A percentile compares a stretch with the other conserved stretches of the same genome.
These are phyloP conservation scores for Malassezia pachydermatis DNA, from an alignment of 1,284 basidiomycete species.

Conservation along the genomic window DNA sequence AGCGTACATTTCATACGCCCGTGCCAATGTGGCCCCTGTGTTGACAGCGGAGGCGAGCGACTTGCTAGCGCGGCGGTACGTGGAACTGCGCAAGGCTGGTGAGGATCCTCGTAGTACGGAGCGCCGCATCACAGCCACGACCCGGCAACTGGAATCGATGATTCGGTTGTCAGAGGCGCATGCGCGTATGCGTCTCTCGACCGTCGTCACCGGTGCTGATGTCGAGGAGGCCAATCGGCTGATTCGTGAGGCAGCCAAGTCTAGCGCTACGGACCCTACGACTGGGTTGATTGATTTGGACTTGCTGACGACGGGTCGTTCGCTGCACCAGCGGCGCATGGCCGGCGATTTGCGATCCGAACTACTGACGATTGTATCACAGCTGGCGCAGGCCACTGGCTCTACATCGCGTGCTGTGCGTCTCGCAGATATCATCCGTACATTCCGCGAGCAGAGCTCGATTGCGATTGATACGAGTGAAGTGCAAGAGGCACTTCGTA, in stretches of 20 bases:
- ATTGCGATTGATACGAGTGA: constrained; percentile 35
- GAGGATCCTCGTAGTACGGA: constrained; percentile 71
- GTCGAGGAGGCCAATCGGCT: constrained; percentile 82
- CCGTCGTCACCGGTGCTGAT: constrained; percentile 71
- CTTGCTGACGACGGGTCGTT: constrained; percentile 84
- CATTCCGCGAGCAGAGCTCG: constrained; percentile 40
- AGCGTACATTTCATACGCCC: constrained; percentile 86
- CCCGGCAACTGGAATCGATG: constrained; percentile 91
- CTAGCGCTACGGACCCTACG: constrained; percentile 63
- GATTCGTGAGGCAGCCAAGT: constrained; percentile 89
- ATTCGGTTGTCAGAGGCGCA: constrained; percentile 96
- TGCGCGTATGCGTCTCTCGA: constrained; percentile 83
- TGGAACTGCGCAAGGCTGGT: constrained; percentile 75
- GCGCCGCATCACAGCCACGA: constrained; percentile 93
- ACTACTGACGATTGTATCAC: constrained; percentile 34
- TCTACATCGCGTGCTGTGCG: constrained; percentile 27
- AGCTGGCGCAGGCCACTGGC: constrained; percentile 25
- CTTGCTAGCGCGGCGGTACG: constrained; percentile 78
- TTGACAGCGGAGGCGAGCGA: constrained; percentile 75
- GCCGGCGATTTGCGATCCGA: constrained; percentile 41
- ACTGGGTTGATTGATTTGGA: constrained; percentile 96
- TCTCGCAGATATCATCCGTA: constrained; percentile 32
- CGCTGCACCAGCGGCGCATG: constrained; percentile 60
- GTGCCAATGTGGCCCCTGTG: constrained; percentile 76
- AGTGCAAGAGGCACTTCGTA: constrained; percentile 33